Conservation (phyloP, 2,329 filamentous ascomycete genomes). For the Leptosphaerulina australis region DNA sequence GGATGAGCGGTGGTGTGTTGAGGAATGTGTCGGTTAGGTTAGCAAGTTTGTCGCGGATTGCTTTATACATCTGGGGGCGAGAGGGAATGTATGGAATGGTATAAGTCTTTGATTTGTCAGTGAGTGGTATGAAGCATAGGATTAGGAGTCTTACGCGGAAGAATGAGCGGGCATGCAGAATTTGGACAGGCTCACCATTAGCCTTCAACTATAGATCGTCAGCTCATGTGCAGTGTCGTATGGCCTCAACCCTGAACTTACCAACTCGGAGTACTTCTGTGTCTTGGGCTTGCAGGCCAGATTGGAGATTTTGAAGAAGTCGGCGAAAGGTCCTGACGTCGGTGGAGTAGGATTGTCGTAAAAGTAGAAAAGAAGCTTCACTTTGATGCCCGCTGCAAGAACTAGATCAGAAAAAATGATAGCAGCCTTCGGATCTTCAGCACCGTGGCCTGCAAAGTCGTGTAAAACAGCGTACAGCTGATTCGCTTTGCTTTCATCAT, state of each 20-base stretch:
- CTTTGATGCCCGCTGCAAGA: conserved; percentile 10
- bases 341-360: conserved; percentile 39
- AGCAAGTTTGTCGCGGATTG: conserved; percentile 42
- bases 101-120: conserved; percentile 27
- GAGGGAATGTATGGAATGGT: conserved; percentile 33
- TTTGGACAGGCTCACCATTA: conserved; percentile 21
- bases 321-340: conserved; percentile 37
- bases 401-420: conserved; percentile 30
- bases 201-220: conserved; percentile 14
- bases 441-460: conserved; percentile 36
- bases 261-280: conserved; percentile 45
- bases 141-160: conserved; percentile 33
- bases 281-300: conserved; percentile 27
- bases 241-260: conserved; percentile 6
- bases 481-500: conserved; percentile 33
- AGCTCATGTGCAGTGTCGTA: background rate
- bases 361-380: conserved; percentile 28
- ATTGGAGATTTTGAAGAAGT: conserved; percentile 41
- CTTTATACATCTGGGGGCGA: conserved; percentile 43
- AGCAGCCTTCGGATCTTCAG: conserved; percentile 32
- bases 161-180: conserved; percentile 25
- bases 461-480: conserved; percentile 45
- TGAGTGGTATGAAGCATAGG: no score
- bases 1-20: conserved; percentile 16
- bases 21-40: conserved; percentile 35